Evolutionary conservation across 2,329 filamentous ascomycete species (phyloP).

Genomic region (Falciphora oryzae): DNA sequence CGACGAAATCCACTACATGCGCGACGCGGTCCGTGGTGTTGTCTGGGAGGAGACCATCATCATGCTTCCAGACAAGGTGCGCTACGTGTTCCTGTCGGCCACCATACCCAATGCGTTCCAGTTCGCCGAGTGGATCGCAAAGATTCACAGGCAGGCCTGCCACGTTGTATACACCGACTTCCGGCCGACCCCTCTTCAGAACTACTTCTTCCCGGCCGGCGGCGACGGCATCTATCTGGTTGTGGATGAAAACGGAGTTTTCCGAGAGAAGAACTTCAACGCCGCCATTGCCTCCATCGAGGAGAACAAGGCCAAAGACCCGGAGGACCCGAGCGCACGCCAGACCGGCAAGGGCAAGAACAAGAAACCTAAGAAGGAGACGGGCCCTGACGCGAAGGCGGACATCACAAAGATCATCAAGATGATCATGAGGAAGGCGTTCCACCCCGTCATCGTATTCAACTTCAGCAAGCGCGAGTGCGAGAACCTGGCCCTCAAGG

Average conservation of each 20-base stretch:
- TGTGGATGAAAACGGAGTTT: conserved; percentile 93
- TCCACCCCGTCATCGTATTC: conserved; percentile 98
- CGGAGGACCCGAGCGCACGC: conserved; percentile 72
- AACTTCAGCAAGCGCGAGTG: conserved; percentile 99
- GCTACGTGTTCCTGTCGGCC: conserved; percentile 95
- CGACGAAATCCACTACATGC: conserved; percentile 98
- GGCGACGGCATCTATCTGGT: conserved; percentile 90
- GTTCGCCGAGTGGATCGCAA: conserved; percentile 98
- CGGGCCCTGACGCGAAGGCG: conserved; percentile 56
- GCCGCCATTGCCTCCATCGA: conserved; percentile 89
- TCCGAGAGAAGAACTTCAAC: conserved; percentile 96
- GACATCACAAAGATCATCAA: conserved; percentile 98
- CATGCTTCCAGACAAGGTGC: conserved; percentile 93
- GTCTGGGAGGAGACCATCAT: conserved; percentile 99
- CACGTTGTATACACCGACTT: conserved; percentile 99
- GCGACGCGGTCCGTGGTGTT: conserved; percentile 88
- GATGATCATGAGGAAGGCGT: conserved; percentile 98
- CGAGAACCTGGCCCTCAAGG: conserved; percentile 81
- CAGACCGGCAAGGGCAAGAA: conserved; percentile 84
- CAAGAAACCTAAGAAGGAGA: conserved; percentile 77
- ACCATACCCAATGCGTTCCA: conserved; percentile 99
- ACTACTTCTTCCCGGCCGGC: conserved; percentile 94
- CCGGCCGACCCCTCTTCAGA: conserved; percentile 89
- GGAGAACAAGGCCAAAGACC: conserved; percentile 79
- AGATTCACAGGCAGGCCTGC: conserved; percentile 94